A percentile compares a stretch with the other conserved stretches of the same genome.
Conservation (phyloP, 164 flowering plant genomes). For the Piper longum region DNA sequence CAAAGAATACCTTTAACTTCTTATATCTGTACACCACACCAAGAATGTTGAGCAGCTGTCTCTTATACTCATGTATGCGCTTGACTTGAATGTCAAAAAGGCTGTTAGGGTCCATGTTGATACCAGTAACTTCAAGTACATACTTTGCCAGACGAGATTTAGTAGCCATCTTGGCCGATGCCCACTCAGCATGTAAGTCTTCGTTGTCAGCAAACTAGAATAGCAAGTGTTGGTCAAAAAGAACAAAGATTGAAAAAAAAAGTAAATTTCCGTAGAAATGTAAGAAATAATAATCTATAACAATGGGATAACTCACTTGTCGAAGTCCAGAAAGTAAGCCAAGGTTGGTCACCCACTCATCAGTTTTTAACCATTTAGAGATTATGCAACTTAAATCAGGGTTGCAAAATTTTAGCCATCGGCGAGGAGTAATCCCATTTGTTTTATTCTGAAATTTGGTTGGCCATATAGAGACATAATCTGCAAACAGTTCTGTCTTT, state of each 20-base stretch:
- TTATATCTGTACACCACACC: constrained; percentile 84
- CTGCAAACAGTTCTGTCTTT: constrained; percentile 74
- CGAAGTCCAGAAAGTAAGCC: constrained; percentile 67
- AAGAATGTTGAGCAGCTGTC: constrained; percentile 83
- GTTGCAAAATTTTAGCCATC: constrained; percentile 92
- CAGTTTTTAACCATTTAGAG: constrained; percentile 89
- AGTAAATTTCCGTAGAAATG: background rate
- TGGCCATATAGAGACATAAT: constrained; percentile 94
- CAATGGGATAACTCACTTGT: constrained; percentile 28
- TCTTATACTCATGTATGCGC: constrained; percentile 94
- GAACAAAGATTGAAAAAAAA: background rate
- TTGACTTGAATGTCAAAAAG: constrained; percentile 97
- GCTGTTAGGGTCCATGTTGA: constrained; percentile 62
- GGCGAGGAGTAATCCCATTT: constrained; percentile 94
- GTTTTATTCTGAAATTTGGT: constrained; percentile 91
- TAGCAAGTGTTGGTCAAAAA: background rate
- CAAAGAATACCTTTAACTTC: constrained; percentile 75
- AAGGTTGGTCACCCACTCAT: constrained; percentile 79
- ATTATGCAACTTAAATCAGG: constrained; percentile 83
- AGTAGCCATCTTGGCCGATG: constrained; percentile 86
- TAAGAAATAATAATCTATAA: background rate
- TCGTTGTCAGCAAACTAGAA: constrained; percentile 73
- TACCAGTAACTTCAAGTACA: constrained; percentile 67
- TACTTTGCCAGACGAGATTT: constrained; percentile 72
- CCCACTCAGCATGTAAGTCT: constrained; percentile 81